A percentile compares a stretch with the other conserved stretches of the same genome.
These are phyloP conservation scores for Curvularia eragrostidis DNA, from an alignment of 2,329 filamentous ascomycete species.

Conservation along the genomic window DNA sequence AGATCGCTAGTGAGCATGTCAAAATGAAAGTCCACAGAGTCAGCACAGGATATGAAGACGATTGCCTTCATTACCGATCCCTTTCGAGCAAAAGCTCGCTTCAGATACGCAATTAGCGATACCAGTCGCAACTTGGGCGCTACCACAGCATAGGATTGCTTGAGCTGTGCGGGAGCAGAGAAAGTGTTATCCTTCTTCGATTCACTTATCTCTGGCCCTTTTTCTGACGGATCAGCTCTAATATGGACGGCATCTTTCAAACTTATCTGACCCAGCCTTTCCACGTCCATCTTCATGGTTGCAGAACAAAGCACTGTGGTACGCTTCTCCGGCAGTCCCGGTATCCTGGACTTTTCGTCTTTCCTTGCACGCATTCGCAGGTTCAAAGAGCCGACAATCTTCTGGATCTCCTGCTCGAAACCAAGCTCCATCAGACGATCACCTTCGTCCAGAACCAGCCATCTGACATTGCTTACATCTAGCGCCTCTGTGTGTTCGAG, in stretches of 20 bases:
- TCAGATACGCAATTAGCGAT: conserved; percentile 81
- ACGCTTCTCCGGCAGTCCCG: conserved; percentile 74
- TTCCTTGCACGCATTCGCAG: conserved; percentile 65
- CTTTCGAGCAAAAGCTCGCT: conserved; percentile 84
- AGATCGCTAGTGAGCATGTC: conserved; percentile 69
- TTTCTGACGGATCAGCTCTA: conserved; percentile 67
- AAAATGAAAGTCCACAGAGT: conserved; percentile 97
- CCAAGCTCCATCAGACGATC: conserved; percentile 98
- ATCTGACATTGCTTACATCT: conserved; percentile 86
- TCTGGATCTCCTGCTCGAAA: conserved; percentile 91
- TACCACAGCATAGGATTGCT: conserved; percentile 87
- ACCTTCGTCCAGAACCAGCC: conserved; percentile 94
- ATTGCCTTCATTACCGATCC: conserved; percentile 97
- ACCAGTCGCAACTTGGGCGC: conserved; percentile 91
- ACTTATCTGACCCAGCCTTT: conserved; percentile 91
- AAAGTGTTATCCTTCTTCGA: conserved; percentile 63
- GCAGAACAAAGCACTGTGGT: conserved; percentile 93
- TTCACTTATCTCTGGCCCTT: conserved; percentile 56
- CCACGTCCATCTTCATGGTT: conserved; percentile 97
- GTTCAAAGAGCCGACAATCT: conserved; percentile 81
- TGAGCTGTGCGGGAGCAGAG: conserved; percentile 87
- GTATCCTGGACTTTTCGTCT: conserved; percentile 65
- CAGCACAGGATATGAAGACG: conserved; percentile 94
- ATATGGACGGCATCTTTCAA: conserved; percentile 91
- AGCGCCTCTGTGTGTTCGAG: conserved; percentile 89